phyloP scores from a whole-genome alignment of 2,329 filamentous ascomycete genomes.

The Passalora sequoiae region DNA sequence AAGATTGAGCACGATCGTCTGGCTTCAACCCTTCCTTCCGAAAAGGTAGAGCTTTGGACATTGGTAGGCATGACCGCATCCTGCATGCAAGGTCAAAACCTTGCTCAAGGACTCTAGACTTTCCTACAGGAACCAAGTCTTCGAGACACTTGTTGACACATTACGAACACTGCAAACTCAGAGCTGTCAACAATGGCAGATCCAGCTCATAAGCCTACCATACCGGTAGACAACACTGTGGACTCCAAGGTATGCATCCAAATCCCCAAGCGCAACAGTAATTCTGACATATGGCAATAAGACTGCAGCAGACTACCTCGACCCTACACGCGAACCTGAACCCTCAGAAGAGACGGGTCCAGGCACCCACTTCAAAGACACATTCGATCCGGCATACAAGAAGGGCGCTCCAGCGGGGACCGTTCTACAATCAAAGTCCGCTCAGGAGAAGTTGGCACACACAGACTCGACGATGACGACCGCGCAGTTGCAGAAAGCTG shows the following conservation, averaged over 20 bases:
- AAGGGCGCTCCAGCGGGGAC: constrained; percentile 11
- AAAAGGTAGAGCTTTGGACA: too few relatives aligned
- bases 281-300: constrained; percentile 7
- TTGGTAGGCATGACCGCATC: constrained; percentile 4
- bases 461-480: constrained; percentile 18
- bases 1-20: too few relatives aligned
- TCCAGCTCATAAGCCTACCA: too few relatives aligned
- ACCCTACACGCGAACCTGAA: constrained; percentile 15
- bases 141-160: too few relatives aligned
- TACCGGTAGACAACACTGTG: not conserved
- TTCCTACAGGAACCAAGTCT: not conserved
- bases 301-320: constrained; percentile 16
- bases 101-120: not conserved
- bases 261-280: not conserved
- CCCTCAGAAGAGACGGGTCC: constrained; percentile 17
- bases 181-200: not conserved
- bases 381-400: constrained; percentile 15
- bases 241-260: not conserved
- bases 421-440: not conserved
- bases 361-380: constrained; percentile 18
- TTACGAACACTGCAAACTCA: not conserved
- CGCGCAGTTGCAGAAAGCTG: constrained; percentile 17
- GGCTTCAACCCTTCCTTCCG: too few relatives aligned
- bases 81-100: constrained; percentile 1
- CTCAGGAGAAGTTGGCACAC: constrained; percentile 11